These are phyloP conservation scores for Corinectria fuckeliana DNA, from an alignment of 2,329 filamentous ascomycete genomes.

Conservation along the genomic window DNA sequence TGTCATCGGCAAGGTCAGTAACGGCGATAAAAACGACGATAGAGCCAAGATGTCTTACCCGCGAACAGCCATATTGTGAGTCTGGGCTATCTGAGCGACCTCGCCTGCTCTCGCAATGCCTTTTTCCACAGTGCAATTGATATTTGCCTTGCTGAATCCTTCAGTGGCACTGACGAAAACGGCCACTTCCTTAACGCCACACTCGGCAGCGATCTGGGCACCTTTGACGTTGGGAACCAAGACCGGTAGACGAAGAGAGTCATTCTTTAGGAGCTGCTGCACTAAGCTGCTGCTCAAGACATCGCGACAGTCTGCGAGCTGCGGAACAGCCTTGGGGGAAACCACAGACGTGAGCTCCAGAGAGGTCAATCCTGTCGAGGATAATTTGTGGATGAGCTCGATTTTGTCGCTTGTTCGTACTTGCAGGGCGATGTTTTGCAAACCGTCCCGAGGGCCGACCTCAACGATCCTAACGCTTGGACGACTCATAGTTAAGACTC, in stretches of 20 bases:
- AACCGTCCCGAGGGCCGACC: slow-evolving; percentile 71
- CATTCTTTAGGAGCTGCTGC: slow-evolving; percentile 4
- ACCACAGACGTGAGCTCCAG: slow-evolving; percentile 75
- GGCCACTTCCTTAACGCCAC: slow-evolving; percentile 44
- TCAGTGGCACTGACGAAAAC: slow-evolving; percentile 68
- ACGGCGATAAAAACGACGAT: background rate
- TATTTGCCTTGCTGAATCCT: slow-evolving; percentile 63
- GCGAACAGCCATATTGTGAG: slow-evolving; percentile 53
- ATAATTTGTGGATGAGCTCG: slow-evolving; percentile 64
- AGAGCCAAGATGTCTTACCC: slow-evolving; percentile 39
- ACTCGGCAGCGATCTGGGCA: slow-evolving; percentile 49
- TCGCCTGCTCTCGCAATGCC: slow-evolving; percentile 57
- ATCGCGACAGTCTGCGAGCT: slow-evolving; percentile 64
- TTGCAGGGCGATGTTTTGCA: slow-evolving; percentile 70
- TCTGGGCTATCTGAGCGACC: slow-evolving; percentile 53
- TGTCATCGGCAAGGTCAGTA: background rate
- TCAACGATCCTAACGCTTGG: slow-evolving; percentile 53
- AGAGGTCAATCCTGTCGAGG: slow-evolving; percentile 61
- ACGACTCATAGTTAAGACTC: background rate
- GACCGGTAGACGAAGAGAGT: slow-evolving; percentile 22
- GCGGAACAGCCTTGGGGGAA: slow-evolving; percentile 70
- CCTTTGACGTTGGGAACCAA: slow-evolving; percentile 63
- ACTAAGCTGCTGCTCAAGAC: slow-evolving; percentile 46
- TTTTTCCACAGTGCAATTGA: slow-evolving; percentile 64
- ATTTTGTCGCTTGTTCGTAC: slow-evolving; percentile 68